phyloP scores from a whole-genome alignment of 441 rosid species.

The Kokia cookei region DNA sequence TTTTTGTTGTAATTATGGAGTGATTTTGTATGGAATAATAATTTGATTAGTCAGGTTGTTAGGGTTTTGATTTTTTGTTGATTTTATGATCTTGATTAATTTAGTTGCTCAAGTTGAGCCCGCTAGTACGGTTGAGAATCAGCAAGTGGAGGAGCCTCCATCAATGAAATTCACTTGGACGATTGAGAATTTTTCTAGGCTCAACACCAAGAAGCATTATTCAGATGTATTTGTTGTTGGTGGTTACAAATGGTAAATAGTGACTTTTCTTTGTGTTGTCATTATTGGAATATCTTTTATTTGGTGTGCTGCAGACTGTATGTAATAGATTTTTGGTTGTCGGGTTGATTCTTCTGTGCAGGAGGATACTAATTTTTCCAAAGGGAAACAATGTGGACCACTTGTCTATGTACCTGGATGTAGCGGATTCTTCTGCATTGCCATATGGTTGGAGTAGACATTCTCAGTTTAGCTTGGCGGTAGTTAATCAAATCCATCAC shows the following conservation, averaged over 20 bases:
- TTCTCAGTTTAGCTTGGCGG: slow-evolving; percentile 82
- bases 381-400: slow-evolving; percentile 96
- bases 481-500: slow-evolving; percentile 66
- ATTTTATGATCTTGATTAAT: slow-evolving; percentile 7
- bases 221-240: slow-evolving; percentile 76
- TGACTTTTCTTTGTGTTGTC: neutral
- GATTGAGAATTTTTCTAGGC: slow-evolving; percentile 60
- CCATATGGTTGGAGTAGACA: slow-evolving; percentile 97
- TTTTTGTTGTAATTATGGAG: neutral
- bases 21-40: neutral
- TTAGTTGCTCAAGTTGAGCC: slow-evolving; percentile 64
- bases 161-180: slow-evolving; percentile 77
- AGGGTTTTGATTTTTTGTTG: slow-evolving; percentile 30
- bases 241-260: slow-evolving; percentile 70
- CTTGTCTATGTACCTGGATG: slow-evolving; percentile 91
- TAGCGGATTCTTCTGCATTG: slow-evolving; percentile 67
- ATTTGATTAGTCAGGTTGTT: slow-evolving; percentile 12
- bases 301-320: neutral
- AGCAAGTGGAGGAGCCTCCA: slow-evolving; percentile 78
- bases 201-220: slow-evolving; percentile 84
- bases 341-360: slow-evolving; percentile 27
- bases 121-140: slow-evolving; percentile 59
- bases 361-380: slow-evolving; percentile 87
- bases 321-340: slow-evolving; percentile 4
- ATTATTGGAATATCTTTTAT: neutral